Conservation (phyloP, 2,329 filamentous ascomycete species). For the Diplodia seriata region DNA sequence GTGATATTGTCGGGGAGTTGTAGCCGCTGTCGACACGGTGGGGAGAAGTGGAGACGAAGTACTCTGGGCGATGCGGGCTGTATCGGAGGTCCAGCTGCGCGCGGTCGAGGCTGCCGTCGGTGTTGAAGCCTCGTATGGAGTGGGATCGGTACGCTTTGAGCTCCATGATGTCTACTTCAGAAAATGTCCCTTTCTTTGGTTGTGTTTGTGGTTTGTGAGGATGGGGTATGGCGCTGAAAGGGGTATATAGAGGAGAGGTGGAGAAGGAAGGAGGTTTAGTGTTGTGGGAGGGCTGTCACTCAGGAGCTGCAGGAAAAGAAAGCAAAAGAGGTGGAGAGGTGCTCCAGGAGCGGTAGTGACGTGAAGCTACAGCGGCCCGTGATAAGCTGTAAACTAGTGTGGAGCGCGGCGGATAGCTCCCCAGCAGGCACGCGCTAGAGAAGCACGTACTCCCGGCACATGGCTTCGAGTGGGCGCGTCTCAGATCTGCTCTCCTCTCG, state of each 20-base stretch:
- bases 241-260: not conserved
- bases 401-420: not conserved
- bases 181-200: not conserved
- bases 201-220: not conserved
- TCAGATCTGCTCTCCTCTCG: slow-evolving; percentile 3
- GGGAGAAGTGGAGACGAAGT: slow-evolving; percentile 33
- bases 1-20: not conserved
- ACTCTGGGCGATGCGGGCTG: slow-evolving; percentile 40
- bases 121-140: slow-evolving; percentile 22
- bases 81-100: slow-evolving; percentile 45
- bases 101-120: slow-evolving; percentile 39
- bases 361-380: slow-evolving; percentile 22
- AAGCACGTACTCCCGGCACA: not conserved
- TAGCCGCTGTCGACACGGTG: slow-evolving; percentile 34
- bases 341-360: not conserved
- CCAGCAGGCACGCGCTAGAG: slow-evolving; percentile 1
- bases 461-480: slow-evolving; percentile 10
- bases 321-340: not conserved
- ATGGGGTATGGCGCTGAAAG: not conserved
- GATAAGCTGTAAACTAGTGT: slow-evolving; percentile 19
- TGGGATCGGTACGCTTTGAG: slow-evolving; percentile 40
- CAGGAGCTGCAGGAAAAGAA: not conserved
- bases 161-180: slow-evolving; percentile 36
- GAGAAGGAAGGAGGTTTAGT: not conserved
- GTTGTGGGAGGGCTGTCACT: not conserved